Conservation (phyloP, 2,329 filamentous ascomycete genomes). For the Fusarium devonianum region DNA sequence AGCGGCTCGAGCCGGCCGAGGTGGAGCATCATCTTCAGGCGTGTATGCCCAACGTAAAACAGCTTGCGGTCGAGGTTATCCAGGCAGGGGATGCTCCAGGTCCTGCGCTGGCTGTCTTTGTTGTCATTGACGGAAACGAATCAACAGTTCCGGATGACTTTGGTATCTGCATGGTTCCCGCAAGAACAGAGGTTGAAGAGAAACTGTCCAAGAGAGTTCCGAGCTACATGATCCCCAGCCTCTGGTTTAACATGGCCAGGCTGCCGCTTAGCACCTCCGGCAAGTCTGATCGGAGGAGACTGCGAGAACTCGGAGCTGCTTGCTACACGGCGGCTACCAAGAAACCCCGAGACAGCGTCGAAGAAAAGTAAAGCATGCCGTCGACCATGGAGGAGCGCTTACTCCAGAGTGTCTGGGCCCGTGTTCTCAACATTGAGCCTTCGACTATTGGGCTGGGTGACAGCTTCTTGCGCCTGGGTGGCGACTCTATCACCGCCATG, state of each 20-base stretch:
- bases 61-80: conserved; percentile 2
- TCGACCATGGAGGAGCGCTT: not conserved
- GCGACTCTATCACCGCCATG: conserved; percentile 11
- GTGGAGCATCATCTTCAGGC: conserved; percentile 22
- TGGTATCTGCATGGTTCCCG: not conserved
- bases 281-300: conserved; percentile 4
- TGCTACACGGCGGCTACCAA: not conserved
- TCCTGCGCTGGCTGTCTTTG: not conserved
- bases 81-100: not conserved
- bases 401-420: not conserved
- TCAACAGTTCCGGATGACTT: not conserved
- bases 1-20: conserved; percentile 5
- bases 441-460: not conserved
- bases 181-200: not conserved
- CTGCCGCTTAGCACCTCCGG: not conserved
- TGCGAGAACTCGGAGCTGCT: not conserved
- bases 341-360: not conserved
- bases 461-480: conserved; percentile 6
- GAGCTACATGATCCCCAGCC: not conserved
- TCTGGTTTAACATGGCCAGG: conserved; percentile 2
- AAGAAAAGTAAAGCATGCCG: not conserved
- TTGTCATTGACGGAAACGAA: not conserved
- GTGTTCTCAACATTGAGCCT: not conserved
- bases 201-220: not conserved
- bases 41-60: not conserved